These are phyloP conservation scores for Fusarium dimerum DNA, from an alignment of 2,329 filamentous ascomycete genomes.

Conservation along the genomic window DNA sequence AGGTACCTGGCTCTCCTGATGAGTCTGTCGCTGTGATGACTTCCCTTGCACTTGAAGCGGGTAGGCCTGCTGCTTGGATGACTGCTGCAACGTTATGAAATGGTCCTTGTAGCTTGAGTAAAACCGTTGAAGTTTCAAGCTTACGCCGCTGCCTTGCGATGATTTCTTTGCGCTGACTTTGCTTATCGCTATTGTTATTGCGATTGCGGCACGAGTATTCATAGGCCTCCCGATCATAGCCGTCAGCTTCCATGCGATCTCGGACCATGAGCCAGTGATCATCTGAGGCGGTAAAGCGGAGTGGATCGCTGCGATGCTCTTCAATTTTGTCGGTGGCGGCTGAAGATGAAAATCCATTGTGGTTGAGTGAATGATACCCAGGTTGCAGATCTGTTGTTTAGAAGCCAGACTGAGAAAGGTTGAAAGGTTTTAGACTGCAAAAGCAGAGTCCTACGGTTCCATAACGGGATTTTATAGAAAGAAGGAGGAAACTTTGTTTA, in stretches of 20 bases:
- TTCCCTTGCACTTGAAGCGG: too few relatives aligned
- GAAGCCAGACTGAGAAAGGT: too few relatives aligned
- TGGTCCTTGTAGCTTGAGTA: constrained; percentile 2
- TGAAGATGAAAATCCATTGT: background rate
- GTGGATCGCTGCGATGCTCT: background rate
- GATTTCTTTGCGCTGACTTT: background rate
- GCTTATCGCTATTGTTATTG: background rate
- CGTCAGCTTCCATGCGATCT: background rate
- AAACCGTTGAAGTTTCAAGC: background rate
- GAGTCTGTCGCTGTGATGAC: background rate
- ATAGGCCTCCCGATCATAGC: constrained; percentile 5
- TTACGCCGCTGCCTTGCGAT: background rate
- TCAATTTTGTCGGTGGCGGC: background rate
- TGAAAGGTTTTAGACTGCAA: too few relatives aligned
- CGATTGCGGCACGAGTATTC: background rate
- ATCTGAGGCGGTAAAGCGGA: background rate
- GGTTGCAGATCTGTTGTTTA: too few relatives aligned
- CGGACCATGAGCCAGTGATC: background rate
- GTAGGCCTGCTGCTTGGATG: background rate
- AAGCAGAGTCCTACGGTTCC: too few relatives aligned
- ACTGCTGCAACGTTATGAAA: background rate
- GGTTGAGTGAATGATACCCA: too few relatives aligned
- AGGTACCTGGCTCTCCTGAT: background rate
- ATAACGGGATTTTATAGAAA: too few relatives aligned
- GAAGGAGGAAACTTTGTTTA: too few relatives aligned